Evolutionary conservation across 345 rosid species (phyloP), one percentile per base, ranked within the genome.

Genomic region (Excoecaria cochinchinensis): DNA sequence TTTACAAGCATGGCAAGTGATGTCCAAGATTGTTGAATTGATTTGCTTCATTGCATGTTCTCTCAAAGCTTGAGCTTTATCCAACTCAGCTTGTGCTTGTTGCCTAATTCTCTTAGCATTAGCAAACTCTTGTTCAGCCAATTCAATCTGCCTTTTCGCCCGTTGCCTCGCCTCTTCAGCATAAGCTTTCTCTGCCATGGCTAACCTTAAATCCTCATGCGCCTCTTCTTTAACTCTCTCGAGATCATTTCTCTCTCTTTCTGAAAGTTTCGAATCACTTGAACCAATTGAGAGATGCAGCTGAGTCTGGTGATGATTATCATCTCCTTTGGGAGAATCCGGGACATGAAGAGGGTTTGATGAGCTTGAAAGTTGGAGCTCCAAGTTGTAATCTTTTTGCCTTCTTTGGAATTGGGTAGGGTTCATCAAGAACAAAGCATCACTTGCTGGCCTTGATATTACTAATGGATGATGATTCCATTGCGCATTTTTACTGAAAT

Each of bases 1-100:
- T 77, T 86, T 90, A 85, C 99, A 95, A 62, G 87, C 80, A 17
- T 86, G 89, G 70, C 99, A 95, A 61, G 96, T 91, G 72, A 95
- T 88, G 74, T 92, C 87, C 47, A 88, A 78, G 56, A 95, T 82
- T 19, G 94, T 85, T 25, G 89, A 82, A 69, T 81, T 85, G 61
- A 91, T 84, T 76, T 87, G 88, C 81, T 88, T 91, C 38, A 83
- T 84, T 52, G 99, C 93, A 48, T 79, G 87, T 56, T 87, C 91
- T 73, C 84, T 90, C 51, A 95, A 17, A 38, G 82, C 83, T 40
- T 82, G 83, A 42, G 93, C 98, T 74, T 89, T 93, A 31, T 86
- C 89, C 3, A 95, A 61, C 85, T 93, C 98, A 1, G 92, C 86
- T 47, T 85, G 94, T 3, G 99, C 97, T 71, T 90, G 91, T 71